phyloP scores from a whole-genome alignment of 2,329 filamentous ascomycete genomes.

The Alternaria consortialis region DNA sequence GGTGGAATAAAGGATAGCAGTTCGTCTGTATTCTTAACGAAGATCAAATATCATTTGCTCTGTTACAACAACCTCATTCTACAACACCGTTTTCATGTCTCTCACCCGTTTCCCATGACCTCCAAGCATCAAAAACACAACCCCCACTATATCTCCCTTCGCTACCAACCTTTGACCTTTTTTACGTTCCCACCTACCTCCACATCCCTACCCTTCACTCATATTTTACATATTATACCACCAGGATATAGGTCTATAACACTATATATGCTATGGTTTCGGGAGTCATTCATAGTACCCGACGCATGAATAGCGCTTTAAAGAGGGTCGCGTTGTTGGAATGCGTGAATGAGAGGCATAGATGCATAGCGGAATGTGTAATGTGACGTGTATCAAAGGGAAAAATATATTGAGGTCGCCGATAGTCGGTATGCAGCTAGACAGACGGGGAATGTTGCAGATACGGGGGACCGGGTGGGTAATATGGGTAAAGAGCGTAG shows the following conservation, averaged over 20 bases:
- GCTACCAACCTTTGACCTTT: not conserved
- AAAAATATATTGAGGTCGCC: not conserved
- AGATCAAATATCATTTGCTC: not conserved
- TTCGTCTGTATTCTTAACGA: not conserved
- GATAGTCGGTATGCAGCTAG: not conserved
- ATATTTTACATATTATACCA: not conserved
- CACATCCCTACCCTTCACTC: not conserved
- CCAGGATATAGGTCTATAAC: constrained; percentile 5
- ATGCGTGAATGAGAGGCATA: not conserved
- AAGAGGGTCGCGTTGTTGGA: not conserved
- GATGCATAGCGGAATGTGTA: not conserved
- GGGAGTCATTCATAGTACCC: constrained; percentile 15
- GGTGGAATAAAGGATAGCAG: not conserved
- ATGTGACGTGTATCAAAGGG: not conserved
- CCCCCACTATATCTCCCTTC: not conserved
- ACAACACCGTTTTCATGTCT: not conserved
- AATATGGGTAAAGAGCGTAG: not conserved
- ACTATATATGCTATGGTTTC: constrained; percentile 1
- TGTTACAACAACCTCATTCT: not conserved
- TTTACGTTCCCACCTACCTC: not conserved
- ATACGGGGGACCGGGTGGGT: not conserved
- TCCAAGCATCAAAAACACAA: not conserved
- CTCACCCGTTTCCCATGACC: not conserved
- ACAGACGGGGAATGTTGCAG: not conserved
- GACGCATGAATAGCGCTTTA: not conserved